phyloP scores from a whole-genome alignment of 1,284 basidiomycete genomes.

The Ceratobasidium sp. region DNA sequence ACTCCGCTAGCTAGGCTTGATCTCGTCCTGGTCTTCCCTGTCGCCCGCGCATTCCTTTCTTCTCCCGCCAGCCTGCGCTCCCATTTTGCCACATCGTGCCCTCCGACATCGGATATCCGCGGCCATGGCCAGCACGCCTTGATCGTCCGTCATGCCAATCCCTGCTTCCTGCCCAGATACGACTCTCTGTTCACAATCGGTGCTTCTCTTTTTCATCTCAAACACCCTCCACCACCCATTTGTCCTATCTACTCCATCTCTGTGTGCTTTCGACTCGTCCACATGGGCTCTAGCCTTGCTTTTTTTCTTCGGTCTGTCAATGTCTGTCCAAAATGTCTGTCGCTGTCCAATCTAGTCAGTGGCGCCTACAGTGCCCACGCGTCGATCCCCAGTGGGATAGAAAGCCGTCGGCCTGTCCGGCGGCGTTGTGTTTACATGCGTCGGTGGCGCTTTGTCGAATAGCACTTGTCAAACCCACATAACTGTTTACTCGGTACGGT shows the following conservation, averaged over 20 bases:
- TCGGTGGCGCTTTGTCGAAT: background rate
- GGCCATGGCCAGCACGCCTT: background rate
- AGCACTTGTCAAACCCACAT: background rate
- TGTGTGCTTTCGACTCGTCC: background rate
- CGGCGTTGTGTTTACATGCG: slow-evolving; percentile 9
- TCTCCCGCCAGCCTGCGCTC: background rate
- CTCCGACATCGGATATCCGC: slow-evolving; percentile 18
- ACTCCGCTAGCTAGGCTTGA: background rate
- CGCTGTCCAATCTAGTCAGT: background rate
- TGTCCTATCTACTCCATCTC: slow-evolving; percentile 22
- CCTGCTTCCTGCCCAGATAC: background rate
- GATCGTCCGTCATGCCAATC: slow-evolving; percentile 18
- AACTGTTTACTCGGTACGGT: slow-evolving; percentile 7
- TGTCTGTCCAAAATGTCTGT: background rate
- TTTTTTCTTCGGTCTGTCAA: slow-evolving; percentile 12
- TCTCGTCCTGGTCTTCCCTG: background rate
- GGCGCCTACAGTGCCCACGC: background rate
- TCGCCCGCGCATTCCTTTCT: background rate
- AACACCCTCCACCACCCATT: slow-evolving; percentile 12
- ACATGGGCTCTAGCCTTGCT: background rate
- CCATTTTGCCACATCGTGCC: slow-evolving; percentile 10
- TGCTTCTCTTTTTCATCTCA: slow-evolving; percentile 22
- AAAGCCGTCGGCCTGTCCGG: background rate
- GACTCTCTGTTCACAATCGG: background rate
- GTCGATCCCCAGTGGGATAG: background rate